phyloP scores from a whole-genome alignment of 768 basidiomycete genomes.

The Amanita muscaria region DNA sequence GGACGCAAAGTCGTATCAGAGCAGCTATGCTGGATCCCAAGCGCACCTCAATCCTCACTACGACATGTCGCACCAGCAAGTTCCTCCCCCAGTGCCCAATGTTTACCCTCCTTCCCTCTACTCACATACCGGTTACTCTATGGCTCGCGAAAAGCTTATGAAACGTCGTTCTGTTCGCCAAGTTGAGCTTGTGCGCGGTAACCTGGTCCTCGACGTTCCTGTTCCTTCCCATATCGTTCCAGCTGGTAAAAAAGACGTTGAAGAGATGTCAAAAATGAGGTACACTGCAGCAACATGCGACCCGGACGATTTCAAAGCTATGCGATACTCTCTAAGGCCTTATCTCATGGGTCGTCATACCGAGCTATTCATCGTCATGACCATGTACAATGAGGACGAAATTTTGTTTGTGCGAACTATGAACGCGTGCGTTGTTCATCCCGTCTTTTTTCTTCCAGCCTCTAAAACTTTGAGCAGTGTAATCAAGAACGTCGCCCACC shows the following conservation, averaged over 20 bases:
- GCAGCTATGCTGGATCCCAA: constrained; percentile 61
- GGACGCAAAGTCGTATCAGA: constrained; percentile 51
- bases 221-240: constrained; percentile 77
- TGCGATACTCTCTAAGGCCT: constrained; percentile 69
- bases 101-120: constrained; percentile 56
- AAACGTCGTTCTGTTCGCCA: constrained; percentile 72
- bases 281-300: constrained; percentile 88
- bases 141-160: constrained; percentile 73
- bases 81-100: too few species aligned
- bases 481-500: constrained; percentile 78
- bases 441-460: constrained; percentile 2
- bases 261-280: constrained; percentile 78
- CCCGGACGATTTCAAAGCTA: constrained; percentile 78
- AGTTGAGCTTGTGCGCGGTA: constrained; percentile 74
- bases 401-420: constrained; percentile 71
- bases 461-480: constrained; percentile 37
- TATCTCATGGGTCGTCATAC: constrained; percentile 75
- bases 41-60: constrained; percentile 57
- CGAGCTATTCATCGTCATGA: constrained; percentile 93
- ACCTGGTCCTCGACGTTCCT: constrained; percentile 75
- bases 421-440: constrained; percentile 54
- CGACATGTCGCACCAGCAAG: constrained; percentile 55
- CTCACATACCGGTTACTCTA: constrained; percentile 51
- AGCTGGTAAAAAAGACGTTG: constrained; percentile 46
- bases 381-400: constrained; percentile 94